Evolutionary conservation across 441 rosid species (phyloP), one percentile per base, ranked within the genome.

Genomic region (Biscutella laevigata): DNA sequence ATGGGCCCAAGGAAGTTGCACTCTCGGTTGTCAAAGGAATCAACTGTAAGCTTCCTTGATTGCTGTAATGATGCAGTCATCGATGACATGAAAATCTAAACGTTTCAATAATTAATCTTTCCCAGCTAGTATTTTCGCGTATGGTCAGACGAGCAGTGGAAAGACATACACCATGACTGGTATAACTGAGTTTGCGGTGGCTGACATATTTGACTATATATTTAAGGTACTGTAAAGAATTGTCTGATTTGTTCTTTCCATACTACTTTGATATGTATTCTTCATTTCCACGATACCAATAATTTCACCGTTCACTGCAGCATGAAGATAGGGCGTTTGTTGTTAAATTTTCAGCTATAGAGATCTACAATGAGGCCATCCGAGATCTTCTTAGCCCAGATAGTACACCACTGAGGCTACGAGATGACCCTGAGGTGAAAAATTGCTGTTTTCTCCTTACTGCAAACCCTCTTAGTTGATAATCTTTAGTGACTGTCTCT

Each of bases 61-160:
- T 36, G 17, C 27, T 16, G 16, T 35, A 37, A 33, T 25, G 6
- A 21, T 2, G 6, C 35, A 27, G 4, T 44, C 13, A 26, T 53
- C 2, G 4, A 21, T 57, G 17, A 7, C 53, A 44, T 17, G 7
- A 20, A 40, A 51, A 47, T 38, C 42, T 62, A 41, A 70, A 21
- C 32, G 17, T 16, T 13, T 17, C 8, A 15, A 14, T 54, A 22
- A 48, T 34, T 59, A 16, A 20, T 49, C 48, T 57, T 59, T 53
- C 30, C 89, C 85, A 88, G 96, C 96, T 17, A 85, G 89, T 50
- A 76, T 88, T 22, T 88, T 88, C 47, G 95, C 95, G 2, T 88
- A 88, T 72, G 95, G 95, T 21, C 95, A 88, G 75, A 88, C 96
- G 25, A 76, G 89, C 71, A 85, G 96, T 71, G 96, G 96, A 70